Evolutionary conservation across 192 early-diverging fungal species (phyloP), one percentile per base, ranked within the genome.

Genomic region (Tieghemiomyces parasiticus): DNA sequence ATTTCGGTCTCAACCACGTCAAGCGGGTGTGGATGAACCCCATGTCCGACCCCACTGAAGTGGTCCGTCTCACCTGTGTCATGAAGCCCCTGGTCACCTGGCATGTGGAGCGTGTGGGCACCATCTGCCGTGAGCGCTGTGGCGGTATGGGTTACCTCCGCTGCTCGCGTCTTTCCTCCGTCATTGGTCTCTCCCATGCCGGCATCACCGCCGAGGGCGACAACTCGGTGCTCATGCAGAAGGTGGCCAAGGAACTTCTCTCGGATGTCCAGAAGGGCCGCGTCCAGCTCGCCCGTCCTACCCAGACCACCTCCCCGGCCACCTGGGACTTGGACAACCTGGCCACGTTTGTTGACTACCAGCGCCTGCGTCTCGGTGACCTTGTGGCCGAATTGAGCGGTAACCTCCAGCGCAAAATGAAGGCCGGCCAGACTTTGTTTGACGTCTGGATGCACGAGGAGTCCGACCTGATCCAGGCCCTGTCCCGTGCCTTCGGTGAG

Each of bases 201-300:
- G 83, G 83, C 50, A 86, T 86, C 72, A 83, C 86, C 9, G 86
- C 86, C 42, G 86, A 88, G 71, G 86, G 86, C 28, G 86, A 88
- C 60, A 86, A 86, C 69, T 76, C 75, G 50, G 82, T 88, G 19
- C 65, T 86, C 58, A 85, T 82, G 73, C 83, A 84, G 63, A 88
- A 88, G 71, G 84, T 86, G 35, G 66, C 78, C 64, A 88, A 88
- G 68, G 86, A 88, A 66, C 65, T 86, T 13, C 64, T 88, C 1
- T 72, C 78, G 3, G 73, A 71, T 26, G 54, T 81, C 46, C 61
- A 82, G 46, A 67, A 69, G 54, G 72, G 74, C 4, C 47, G 61
- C n/a, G 58, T 70, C 44, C 67, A 62, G 35, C 69, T 75, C 60
- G 63, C 74, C 46, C 29, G 49, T 20, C 63, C 77, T 32, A 62